These are phyloP conservation scores for Didymella pomorum DNA, from an alignment of 2,329 filamentous ascomycete genomes.

Conservation along the genomic window DNA sequence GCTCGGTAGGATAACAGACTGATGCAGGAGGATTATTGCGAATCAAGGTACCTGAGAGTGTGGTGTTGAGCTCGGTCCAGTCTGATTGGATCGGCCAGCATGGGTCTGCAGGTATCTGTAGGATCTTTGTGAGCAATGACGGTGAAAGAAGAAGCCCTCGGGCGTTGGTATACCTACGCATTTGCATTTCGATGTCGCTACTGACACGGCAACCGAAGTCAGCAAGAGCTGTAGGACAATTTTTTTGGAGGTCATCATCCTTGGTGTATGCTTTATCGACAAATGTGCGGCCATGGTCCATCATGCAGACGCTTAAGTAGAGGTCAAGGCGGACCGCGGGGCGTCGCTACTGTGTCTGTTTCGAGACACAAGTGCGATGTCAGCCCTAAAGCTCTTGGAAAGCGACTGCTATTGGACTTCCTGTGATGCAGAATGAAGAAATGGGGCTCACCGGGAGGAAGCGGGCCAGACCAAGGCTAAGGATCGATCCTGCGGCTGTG, in stretches of 20 bases:
- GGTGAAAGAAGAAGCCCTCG: background rate
- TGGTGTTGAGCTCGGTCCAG: conserved; percentile 34
- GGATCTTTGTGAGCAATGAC: no score
- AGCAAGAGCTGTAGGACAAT: conserved; percentile 1
- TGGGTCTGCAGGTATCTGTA: conserved; percentile 23
- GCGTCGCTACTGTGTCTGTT: background rate
- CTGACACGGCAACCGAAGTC: background rate
- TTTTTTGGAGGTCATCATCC: background rate
- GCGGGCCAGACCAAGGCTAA: conserved; percentile 12
- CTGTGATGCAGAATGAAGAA: background rate
- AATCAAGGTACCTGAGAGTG: conserved; percentile 33
- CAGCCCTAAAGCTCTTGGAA: background rate
- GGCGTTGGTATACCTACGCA: conserved; percentile 24
- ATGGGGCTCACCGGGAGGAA: conserved; percentile 1
- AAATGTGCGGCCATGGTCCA: no score
- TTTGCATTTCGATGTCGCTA: conserved; percentile 25
- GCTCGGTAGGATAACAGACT: conserved; percentile 38
- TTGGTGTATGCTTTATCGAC: background rate
- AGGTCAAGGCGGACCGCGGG: background rate
- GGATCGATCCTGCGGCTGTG: conserved; percentile 9
- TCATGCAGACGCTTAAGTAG: background rate
- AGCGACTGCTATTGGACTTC: background rate
- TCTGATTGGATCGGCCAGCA: conserved; percentile 36
- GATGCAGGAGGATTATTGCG: conserved; percentile 32
- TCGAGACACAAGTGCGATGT: conserved; percentile 2